Base-by-base conservation (phyloP, 1,284 basidiomycete species). In the Marasmius oreades region DNA sequence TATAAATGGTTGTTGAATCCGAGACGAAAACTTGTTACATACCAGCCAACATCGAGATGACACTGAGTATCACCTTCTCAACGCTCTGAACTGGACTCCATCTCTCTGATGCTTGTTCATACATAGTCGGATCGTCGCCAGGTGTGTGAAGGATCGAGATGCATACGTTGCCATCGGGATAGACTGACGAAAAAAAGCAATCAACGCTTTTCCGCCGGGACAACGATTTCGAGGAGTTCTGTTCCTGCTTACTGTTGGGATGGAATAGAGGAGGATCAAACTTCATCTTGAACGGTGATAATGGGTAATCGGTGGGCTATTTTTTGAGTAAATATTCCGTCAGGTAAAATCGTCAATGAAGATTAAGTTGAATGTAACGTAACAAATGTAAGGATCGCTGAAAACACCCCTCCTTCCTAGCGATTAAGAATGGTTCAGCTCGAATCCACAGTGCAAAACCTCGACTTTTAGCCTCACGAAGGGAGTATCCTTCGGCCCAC, bases 31-130 rank as follows among this genome's bases (percentile, higher is more conserved):
- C 50, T 53, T 46, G 50, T 57, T 22, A 59, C 80, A 61, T 62
- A 91, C 92, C 90, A 62, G 97, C 95, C n/a, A 99, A 84, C 96
- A 99, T 98, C 55, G 93, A 96, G 63, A 99, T 88, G 20, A 99
- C 96, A 63, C 92, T 95, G 5, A 99, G 78, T 55, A 95, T 82
- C 59, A 99, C 97, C 71, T 97, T 98, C 75, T 99, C 93, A 44
- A 99, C 93, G 67, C 90, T 92, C 74, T 97, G 94, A 0, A 99
- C 95, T 16, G 97, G 97, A 58, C 92, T 95, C 97, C 97, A 99
- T 43, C 97, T 85, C 70, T 99, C 97, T 24, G 91, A 94, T 0
- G 96, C 95, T 60, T 90, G 86, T 70, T 99, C 97, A 65, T 92
- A 92, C 82, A 89, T 88, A 57, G 85, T 88, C 23, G 90, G 90